Conservation (phyloP, 306 rosid genomes). For the Medicago lupulina region DNA sequence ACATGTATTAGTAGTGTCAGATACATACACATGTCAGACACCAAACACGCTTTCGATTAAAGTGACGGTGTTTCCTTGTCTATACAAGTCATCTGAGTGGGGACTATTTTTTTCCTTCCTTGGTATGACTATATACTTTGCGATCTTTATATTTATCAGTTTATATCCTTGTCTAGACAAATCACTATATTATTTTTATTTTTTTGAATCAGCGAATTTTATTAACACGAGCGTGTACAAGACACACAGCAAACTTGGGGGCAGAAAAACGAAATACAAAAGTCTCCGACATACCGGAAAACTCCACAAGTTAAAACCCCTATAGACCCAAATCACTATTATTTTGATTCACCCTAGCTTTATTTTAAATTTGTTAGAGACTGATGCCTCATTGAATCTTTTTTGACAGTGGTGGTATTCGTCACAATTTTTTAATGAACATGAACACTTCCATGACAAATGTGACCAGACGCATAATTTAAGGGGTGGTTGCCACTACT, state of each 20-base stretch:
- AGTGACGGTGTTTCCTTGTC: no score
- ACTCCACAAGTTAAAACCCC: no score
- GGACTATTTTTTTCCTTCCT: no score
- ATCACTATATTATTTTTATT: background rate
- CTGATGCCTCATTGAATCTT: slow-evolving; percentile 15
- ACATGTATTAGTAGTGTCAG: no score
- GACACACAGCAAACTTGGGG: no score
- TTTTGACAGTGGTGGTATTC: slow-evolving; percentile 62
- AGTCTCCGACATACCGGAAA: no score
- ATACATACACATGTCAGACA: no score
- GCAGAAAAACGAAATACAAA: no score
- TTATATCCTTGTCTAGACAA: background rate
- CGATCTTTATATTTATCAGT: background rate
- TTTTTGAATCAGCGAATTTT: no score
- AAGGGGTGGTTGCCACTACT: slow-evolving; percentile 59
- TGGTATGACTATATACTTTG: background rate
- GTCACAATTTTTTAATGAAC: slow-evolving; percentile 61
- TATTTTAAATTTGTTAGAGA: background rate
- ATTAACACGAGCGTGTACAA: no score
- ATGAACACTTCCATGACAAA: slow-evolving; percentile 60
- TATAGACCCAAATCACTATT: background rate
- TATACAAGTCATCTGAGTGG: no score
- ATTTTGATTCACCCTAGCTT: background rate
- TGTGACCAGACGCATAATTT: slow-evolving; percentile 68
- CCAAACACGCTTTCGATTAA: no score